Evolutionary conservation across 768 basidiomycete genomes (phyloP).

Genomic region (Boletus fagicola): DNA sequence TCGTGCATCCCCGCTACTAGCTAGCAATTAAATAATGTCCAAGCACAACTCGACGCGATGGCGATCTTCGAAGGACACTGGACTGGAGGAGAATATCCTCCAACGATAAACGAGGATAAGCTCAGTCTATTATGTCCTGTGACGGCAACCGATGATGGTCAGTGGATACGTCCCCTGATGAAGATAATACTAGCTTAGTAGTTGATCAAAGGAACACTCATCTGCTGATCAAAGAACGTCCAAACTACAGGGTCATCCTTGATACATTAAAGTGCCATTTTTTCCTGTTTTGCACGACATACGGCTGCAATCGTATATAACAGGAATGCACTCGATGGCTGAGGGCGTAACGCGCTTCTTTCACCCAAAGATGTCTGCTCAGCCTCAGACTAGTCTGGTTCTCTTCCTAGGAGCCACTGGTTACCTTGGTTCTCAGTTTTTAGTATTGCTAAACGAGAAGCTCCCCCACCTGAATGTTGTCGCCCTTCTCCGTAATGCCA

Average conservation of each 20-base stretch:
- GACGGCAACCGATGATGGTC: constrained; percentile 6
- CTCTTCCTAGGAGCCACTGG: constrained; percentile 47
- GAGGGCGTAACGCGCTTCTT: not conserved
- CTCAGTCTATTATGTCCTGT: not conserved
- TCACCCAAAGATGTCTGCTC: constrained; percentile 10
- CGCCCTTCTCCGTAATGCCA: constrained; percentile 38
- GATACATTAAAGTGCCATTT: not conserved
- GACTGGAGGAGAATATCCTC: not conserved
- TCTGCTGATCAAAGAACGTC: constrained; percentile 2
- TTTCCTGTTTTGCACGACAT: constrained; percentile 3
- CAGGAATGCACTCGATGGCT: not conserved
- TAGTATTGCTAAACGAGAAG: constrained; percentile 33
- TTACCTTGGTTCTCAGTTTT: constrained; percentile 42
- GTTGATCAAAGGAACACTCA: not conserved
- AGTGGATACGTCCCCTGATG: not conserved
- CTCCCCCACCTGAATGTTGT: constrained; percentile 34
- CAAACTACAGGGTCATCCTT: constrained; percentile 1
- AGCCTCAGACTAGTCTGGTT: constrained; percentile 25
- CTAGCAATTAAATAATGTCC: not conserved
- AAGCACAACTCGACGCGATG: not conserved
- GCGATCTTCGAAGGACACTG: not conserved
- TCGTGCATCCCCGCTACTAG: not conserved
- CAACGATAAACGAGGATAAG: not conserved
- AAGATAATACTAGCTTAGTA: not conserved
- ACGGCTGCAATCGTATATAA: not conserved